phyloP scores from a whole-genome alignment of 1,284 basidiomycete species.

The Fereydounia khargensis region DNA sequence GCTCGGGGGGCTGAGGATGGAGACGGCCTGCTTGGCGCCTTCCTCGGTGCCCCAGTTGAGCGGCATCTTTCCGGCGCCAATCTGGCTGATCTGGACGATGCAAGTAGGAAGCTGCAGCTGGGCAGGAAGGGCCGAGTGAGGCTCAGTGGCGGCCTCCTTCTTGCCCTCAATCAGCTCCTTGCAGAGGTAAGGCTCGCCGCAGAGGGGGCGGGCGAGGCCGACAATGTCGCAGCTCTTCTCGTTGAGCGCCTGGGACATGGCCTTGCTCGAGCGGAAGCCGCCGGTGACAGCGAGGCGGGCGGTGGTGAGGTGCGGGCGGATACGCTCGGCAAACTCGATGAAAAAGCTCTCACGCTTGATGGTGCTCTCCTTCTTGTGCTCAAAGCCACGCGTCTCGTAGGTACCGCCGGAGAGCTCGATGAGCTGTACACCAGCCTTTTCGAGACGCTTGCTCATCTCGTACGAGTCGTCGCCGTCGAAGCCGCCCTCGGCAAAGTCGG shows the following conservation, averaged over 20 bases:
- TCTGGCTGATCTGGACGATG: slow-evolving; percentile 24
- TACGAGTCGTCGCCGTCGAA: slow-evolving; percentile 64
- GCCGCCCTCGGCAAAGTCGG: slow-evolving; percentile 71
- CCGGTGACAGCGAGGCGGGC: slow-evolving; percentile 74
- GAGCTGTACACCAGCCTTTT: slow-evolving; percentile 65
- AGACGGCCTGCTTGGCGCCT: slow-evolving; percentile 25
- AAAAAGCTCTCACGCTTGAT: slow-evolving; percentile 62
- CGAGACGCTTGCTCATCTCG: slow-evolving; percentile 62
- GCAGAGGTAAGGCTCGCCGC: slow-evolving; percentile 26
- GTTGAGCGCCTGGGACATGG: slow-evolving; percentile 63
- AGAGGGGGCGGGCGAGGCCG: slow-evolving; percentile 24
- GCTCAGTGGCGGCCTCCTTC: slow-evolving; percentile 13
- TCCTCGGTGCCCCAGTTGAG: slow-evolving; percentile 26
- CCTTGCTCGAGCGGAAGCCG: slow-evolving; percentile 68
- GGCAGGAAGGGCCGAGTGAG: slow-evolving; percentile 19
- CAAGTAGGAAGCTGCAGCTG: slow-evolving; percentile 28
- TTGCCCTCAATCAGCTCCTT: slow-evolving; percentile 24
- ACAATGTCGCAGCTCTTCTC: slow-evolving; percentile 39
- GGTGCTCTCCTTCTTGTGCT: slow-evolving; percentile 37
- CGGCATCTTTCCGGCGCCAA: slow-evolving; percentile 12
- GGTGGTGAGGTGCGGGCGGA: slow-evolving; percentile 25
- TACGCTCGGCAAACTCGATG: slow-evolving; percentile 58
- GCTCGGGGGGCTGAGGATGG: neutral
- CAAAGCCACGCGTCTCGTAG: slow-evolving; percentile 73
- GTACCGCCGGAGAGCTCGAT: slow-evolving; percentile 84